These are phyloP conservation scores for Pseudocercospora crystallina DNA, from an alignment of 2,329 filamentous ascomycete genomes.

Conservation along the genomic window DNA sequence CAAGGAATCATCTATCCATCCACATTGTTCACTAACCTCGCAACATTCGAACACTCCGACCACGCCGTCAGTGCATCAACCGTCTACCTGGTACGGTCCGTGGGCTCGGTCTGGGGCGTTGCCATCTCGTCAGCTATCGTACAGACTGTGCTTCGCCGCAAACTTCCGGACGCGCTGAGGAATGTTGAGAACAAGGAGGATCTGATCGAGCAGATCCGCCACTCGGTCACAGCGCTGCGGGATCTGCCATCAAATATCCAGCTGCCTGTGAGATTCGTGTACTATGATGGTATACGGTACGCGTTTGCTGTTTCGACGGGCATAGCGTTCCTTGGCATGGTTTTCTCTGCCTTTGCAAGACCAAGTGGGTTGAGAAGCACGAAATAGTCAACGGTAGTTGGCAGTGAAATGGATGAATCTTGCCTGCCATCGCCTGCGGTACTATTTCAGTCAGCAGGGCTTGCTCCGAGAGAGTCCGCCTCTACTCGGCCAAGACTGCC, in stretches of 20 bases:
- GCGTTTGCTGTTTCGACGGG: slow-evolving; percentile 57
- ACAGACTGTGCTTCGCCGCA: slow-evolving; percentile 59
- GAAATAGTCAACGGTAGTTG: slow-evolving; percentile 3
- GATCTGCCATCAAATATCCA: slow-evolving; percentile 58
- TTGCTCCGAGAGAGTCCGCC: too few species aligned
- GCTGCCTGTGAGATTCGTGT: slow-evolving; percentile 57
- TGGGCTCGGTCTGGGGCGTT: slow-evolving; percentile 65
- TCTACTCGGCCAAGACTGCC: too few species aligned
- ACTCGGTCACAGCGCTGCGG: slow-evolving; percentile 59
- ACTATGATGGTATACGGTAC: slow-evolving; percentile 59
- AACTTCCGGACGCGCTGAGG: slow-evolving; percentile 55
- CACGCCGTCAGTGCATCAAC: slow-evolving; percentile 64
- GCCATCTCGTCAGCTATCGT: slow-evolving; percentile 62
- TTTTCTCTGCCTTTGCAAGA: slow-evolving; percentile 49
- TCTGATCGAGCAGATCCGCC: slow-evolving; percentile 61
- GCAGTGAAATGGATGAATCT: too few species aligned
- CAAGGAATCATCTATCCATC: slow-evolving; percentile 50
- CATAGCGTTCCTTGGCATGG: slow-evolving; percentile 51
- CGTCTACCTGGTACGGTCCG: slow-evolving; percentile 62
- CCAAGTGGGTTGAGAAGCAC: slow-evolving; percentile 15
- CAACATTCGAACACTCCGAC: slow-evolving; percentile 62
- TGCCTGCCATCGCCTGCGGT: too few species aligned
- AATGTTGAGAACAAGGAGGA: slow-evolving; percentile 59
- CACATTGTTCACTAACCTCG: slow-evolving; percentile 61
- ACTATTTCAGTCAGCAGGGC: too few species aligned